These are phyloP conservation scores for Acanthamoeba divionensis DNA, from an alignment of 208 protist species.

Conservation along the genomic window DNA sequence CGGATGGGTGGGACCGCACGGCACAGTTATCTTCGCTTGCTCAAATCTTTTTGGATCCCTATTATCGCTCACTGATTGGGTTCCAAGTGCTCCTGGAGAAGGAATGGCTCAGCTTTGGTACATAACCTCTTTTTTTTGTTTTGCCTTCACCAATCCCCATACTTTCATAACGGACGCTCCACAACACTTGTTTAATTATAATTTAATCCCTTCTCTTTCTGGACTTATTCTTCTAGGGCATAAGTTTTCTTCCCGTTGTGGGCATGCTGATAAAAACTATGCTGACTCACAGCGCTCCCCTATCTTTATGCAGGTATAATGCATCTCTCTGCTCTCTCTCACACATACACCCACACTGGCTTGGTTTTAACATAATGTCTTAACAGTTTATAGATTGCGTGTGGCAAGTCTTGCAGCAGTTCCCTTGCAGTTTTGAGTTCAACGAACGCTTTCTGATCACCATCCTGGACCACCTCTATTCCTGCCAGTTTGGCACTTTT, in stretches of 20 bases:
- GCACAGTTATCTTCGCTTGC: conserved; percentile 83
- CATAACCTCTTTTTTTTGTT: neutral
- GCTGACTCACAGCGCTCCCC: conserved; percentile 75
- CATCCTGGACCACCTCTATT: conserved; percentile 85
- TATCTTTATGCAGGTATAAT: conserved; percentile 87
- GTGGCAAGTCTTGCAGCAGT: conserved; percentile 90
- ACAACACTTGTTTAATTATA: neutral
- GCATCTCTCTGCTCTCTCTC: neutral
- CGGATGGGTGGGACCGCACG: conserved; percentile 92
- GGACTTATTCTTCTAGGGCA: conserved; percentile 78
- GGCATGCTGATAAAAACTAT: conserved; percentile 50
- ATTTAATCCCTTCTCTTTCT: neutral
- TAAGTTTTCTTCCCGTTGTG: conserved; percentile 86
- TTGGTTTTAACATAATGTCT: neutral
- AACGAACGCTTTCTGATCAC: conserved; percentile 84
- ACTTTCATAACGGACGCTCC: neutral
- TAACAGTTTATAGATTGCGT: conserved; percentile 88
- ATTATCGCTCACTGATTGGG: conserved; percentile 85
- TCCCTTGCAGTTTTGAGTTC: conserved; percentile 92
- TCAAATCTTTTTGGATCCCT: conserved; percentile 86
- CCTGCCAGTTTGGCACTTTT: conserved; percentile 81
- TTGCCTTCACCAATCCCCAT: neutral
- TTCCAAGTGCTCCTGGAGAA: conserved; percentile 88
- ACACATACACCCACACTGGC: neutral
- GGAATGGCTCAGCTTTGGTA: conserved; percentile 79